Evolutionary conservation across 1,284 basidiomycete species (phyloP).

Genomic region (Pseudozyma thailandica): DNA sequence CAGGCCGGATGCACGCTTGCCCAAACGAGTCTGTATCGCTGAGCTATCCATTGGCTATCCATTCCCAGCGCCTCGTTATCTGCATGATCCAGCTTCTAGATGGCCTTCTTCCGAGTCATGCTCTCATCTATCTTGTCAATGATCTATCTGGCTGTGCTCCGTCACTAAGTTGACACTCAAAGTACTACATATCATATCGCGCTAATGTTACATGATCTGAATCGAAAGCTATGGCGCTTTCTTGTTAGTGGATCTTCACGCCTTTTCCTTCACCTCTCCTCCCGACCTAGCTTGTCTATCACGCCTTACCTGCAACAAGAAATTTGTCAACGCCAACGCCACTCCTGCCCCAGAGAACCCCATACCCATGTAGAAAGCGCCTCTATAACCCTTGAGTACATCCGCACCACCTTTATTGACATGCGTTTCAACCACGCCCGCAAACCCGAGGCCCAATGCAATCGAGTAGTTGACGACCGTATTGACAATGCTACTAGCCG

Average conservation of each 20-base stretch:
- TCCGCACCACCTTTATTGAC: constrained; percentile 37
- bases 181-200: too few relatives aligned
- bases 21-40: too few relatives aligned
- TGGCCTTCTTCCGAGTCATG: too few relatives aligned
- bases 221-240: background rate
- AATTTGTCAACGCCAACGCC: constrained; percentile 28
- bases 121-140: too few relatives aligned
- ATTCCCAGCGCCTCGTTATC: too few relatives aligned
- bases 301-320: constrained; percentile 18
- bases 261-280: background rate
- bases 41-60: too few relatives aligned
- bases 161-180: too few relatives aligned
- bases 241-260: too few relatives aligned
- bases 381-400: constrained; percentile 32
- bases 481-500: constrained; percentile 55
- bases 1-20: too few relatives aligned
- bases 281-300: background rate
- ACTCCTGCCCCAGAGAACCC: constrained; percentile 39
- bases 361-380: constrained; percentile 48
- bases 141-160: too few relatives aligned
- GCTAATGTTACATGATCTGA: background rate
- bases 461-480: constrained; percentile 58
- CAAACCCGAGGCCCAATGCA: constrained; percentile 57
- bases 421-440: constrained; percentile 53
- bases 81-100: too few relatives aligned